A percentile compares a stretch with the other conserved stretches of the same genome.
These are phyloP conservation scores for Sporothrix luriei DNA, from an alignment of 2,329 filamentous ascomycete genomes.

Conservation along the genomic window DNA sequence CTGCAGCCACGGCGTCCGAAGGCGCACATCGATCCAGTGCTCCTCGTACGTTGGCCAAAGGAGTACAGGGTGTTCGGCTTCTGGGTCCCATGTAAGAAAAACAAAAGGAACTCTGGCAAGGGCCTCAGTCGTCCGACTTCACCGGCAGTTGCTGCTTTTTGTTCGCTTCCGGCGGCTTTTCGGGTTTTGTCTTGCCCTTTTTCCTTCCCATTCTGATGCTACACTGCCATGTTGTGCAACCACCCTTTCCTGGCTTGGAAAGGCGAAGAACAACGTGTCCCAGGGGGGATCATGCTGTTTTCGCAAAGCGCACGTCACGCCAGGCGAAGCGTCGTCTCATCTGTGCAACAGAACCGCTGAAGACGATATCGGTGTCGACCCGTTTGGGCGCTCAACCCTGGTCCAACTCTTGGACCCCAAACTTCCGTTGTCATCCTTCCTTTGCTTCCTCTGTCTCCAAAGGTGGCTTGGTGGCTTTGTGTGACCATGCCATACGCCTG, in stretches of 20 bases:
- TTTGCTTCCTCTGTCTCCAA: not conserved
- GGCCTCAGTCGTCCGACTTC: not conserved
- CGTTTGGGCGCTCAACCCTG: not conserved
- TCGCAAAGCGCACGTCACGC: constrained; percentile 13
- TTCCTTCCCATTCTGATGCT: not conserved
- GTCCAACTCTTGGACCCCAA: not conserved
- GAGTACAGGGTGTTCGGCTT: not conserved
- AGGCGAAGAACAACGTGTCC: not conserved
- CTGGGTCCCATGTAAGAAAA: not conserved
- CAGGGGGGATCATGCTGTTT: not conserved
- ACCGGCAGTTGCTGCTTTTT: not conserved
- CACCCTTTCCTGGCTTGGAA: not conserved
- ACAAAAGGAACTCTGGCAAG: not conserved
- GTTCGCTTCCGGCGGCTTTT: not conserved
- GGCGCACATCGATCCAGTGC: constrained; percentile 28
- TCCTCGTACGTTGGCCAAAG: not conserved
- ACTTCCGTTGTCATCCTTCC: constrained; percentile 2
- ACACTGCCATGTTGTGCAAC: constrained; percentile 7
- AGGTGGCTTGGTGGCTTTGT: constrained; percentile 13
- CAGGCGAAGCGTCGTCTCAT: not conserved
- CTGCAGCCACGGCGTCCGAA: constrained; percentile 26
- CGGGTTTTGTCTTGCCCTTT: not conserved
- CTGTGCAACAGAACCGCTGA: constrained; percentile 14
- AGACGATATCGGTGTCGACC: not conserved
- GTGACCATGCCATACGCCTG: not conserved